Evolutionary conservation across 129 eudicot species (phyloP).

Genomic region (Flaveria trinervia): DNA sequence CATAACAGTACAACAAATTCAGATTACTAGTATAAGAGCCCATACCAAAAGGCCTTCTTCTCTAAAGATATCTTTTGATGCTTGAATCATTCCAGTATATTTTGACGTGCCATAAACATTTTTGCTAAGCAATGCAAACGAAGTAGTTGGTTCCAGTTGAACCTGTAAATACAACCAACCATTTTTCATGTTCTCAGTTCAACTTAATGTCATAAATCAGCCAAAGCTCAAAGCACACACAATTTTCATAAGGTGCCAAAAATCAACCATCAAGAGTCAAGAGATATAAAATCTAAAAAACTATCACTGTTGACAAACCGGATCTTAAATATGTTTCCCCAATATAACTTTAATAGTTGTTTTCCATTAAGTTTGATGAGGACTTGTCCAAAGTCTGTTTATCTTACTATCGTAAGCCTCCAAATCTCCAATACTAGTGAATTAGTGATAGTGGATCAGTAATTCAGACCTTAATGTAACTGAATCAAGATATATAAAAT

Average conservation of each 20-base stretch:
- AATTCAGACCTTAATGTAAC: background rate
- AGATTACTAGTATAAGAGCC: background rate
- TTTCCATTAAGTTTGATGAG: background rate
- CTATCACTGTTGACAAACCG: background rate
- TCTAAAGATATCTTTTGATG: conserved; percentile 80
- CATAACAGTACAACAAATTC: background rate
- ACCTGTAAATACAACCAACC: conserved; percentile 49
- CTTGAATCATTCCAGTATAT: conserved; percentile 90
- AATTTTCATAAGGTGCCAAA: background rate
- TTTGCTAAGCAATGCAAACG: conserved; percentile 61
- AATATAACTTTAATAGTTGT: background rate
- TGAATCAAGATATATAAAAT: background rate
- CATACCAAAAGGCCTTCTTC: conserved; percentile 87
- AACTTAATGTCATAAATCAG: conserved; percentile 23
- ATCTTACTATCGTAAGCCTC: background rate
- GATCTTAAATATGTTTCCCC: background rate
- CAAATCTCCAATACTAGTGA: background rate
- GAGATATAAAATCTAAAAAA: background rate
- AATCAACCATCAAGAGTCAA: conserved; percentile 12
- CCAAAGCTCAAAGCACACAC: conserved; percentile 8
- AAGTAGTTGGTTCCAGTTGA: conserved; percentile 84
- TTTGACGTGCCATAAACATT: conserved; percentile 61
- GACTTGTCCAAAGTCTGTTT: background rate
- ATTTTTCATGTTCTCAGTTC: background rate
- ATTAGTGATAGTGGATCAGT: background rate